A percentile compares a stretch with the other conserved stretches of the same genome.
phyloP scores from a whole-genome alignment of 768 basidiomycete species.

The Lepiota venenata region DNA sequence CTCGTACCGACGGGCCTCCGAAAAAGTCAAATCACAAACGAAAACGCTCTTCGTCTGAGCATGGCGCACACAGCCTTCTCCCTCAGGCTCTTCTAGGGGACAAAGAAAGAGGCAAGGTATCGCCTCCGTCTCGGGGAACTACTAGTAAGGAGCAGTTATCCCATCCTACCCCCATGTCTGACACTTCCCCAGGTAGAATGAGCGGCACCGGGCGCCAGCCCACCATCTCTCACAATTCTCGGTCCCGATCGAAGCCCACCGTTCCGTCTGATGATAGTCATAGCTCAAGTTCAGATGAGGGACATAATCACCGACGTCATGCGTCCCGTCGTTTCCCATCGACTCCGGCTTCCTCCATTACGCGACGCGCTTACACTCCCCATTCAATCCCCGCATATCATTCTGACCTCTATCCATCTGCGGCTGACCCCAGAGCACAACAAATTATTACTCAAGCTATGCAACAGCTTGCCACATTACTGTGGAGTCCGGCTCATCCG shows the following conservation, averaged over 20 bases:
- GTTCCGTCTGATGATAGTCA: background rate
- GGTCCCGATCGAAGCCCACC: background rate
- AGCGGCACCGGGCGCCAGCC: background rate
- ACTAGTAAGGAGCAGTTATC: background rate
- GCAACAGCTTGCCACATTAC: constrained; percentile 38
- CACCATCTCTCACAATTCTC: background rate
- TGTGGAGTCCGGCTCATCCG: constrained; percentile 23
- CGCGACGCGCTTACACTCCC: constrained; percentile 16
- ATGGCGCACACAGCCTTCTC: background rate
- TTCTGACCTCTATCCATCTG: constrained; percentile 25
- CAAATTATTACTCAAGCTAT: constrained; percentile 40
- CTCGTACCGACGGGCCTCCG: background rate
- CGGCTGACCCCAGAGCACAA: constrained; percentile 38
- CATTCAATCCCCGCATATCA: constrained; percentile 16
- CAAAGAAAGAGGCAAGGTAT: background rate
- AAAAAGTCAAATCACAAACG: constrained; percentile 1
- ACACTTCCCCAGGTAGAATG: background rate
- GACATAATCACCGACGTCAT: background rate
- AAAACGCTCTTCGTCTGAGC: constrained; percentile 3
- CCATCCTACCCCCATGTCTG: background rate
- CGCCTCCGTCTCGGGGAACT: background rate
- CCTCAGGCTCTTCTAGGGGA: background rate
- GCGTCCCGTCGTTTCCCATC: constrained; percentile 3
- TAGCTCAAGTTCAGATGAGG: background rate
- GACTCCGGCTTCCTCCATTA: constrained; percentile 21